Conservation (phyloP, 768 basidiomycete genomes). For the Crucibulum laeve region DNA sequence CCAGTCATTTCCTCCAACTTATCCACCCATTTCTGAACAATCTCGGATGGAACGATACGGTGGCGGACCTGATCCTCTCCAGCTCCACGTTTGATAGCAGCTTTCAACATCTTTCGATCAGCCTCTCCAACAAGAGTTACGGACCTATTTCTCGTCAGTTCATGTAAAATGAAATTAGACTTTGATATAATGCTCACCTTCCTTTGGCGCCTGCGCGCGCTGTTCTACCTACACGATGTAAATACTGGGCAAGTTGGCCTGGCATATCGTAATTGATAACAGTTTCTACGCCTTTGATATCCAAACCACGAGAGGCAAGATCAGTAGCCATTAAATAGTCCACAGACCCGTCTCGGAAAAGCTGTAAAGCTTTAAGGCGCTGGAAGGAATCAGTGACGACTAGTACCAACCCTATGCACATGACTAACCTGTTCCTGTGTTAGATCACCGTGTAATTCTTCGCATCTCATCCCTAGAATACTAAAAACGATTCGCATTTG, state of each 20-base stretch:
- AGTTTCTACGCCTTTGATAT: conserved; percentile 96
- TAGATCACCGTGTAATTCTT: conserved; percentile 92
- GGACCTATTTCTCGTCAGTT: conserved; percentile 47
- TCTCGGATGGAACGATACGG: conserved; percentile 78
- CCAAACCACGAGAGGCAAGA: conserved; percentile 90
- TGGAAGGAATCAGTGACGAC: conserved; percentile 21
- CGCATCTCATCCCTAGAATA: conserved; percentile 82
- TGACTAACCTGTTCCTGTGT: conserved; percentile 85
- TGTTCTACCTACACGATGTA: conserved; percentile 96
- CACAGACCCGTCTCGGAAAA: conserved; percentile 83
- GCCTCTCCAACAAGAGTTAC: conserved; percentile 94
- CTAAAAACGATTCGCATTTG: conserved; percentile 94
- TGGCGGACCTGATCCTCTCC: conserved; percentile 82
- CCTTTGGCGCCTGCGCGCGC: conserved; percentile 93
- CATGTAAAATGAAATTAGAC: conserved; percentile 1
- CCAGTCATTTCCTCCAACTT: conserved; percentile 66
- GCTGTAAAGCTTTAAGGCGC: conserved; percentile 83
- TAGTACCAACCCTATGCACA: background rate
- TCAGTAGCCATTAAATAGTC: conserved; percentile 97
- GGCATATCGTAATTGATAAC: conserved; percentile 99
- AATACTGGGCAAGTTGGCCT: conserved; percentile 84
- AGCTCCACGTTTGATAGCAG: conserved; percentile 84
- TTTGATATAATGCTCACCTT: conserved; percentile 48
- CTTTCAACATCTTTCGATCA: conserved; percentile 95
- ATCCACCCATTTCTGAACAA: conserved; percentile 63